Evolutionary conservation across 2,329 filamentous ascomycete species (phyloP), one percentile per base, ranked within the genome.

Genomic region (Aspergillus tanneri): DNA sequence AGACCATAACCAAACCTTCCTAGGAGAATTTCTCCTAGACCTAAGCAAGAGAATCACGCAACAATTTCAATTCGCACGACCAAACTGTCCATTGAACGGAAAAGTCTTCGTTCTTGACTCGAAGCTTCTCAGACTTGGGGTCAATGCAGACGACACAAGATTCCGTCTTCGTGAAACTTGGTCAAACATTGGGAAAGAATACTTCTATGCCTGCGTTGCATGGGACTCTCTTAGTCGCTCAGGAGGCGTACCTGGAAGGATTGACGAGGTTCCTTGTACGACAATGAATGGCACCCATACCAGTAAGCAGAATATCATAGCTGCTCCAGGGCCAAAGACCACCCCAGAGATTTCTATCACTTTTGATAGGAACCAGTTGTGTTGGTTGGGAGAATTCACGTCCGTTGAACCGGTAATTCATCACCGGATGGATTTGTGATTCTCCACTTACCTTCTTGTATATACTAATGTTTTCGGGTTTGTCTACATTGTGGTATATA

Each of bases 61-160:
- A 2, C 14, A 22, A 3, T 34, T 63, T 5, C 32, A 48, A 8
- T 21, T n/a, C 16, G 35, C 8, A 12, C 30, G 11, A 11, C 10
- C 2, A 10, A 4, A 11, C 14, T 39, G 49, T 2, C 49, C 58
- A 5, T 23, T 27, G 10, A 47, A 32, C 2, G 70, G 66, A 12
- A 63, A 58, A 21, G 58, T 72, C 4, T 61, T 71, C 34, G 59
- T 73, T 36, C 58, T 72, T 9, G 54, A 65, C 32, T 55, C 57
- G 12, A 54, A 44, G 6, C 50, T 69, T 14, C 39, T 65, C 10
- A 24, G 42, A 16, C 50, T 56, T 16, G 32, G 43, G 7, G 37
- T 49, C 9, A 44, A 47, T 2, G 44, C 55, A 12, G 52, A 53
- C 1, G 54, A 62, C 45, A n/a, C 37, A 6, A 49, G 47, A 3